These are phyloP conservation scores for Leccinum angustisporum DNA, from an alignment of 1,284 basidiomycete species.

Conservation along the genomic window DNA sequence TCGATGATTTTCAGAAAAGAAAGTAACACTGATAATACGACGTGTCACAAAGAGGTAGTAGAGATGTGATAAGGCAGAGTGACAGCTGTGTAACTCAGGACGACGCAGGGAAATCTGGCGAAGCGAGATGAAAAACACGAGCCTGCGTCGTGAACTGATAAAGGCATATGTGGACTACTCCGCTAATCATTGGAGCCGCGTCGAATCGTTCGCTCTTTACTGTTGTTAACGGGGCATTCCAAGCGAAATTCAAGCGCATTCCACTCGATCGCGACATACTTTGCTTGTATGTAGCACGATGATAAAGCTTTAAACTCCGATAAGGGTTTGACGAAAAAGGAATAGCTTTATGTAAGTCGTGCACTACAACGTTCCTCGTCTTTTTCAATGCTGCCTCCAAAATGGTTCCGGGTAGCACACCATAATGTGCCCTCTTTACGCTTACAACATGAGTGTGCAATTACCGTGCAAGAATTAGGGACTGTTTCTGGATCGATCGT, in stretches of 20 bases:
- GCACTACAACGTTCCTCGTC: background rate
- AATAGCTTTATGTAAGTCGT: too few relatives aligned
- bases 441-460: too few relatives aligned
- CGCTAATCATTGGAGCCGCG: background rate
- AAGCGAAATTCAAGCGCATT: background rate
- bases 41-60: background rate
- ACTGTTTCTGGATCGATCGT: too few relatives aligned
- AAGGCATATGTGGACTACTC: background rate
- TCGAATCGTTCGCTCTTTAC: background rate
- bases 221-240: background rate
- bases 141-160: background rate
- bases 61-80: background rate
- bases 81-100: background rate
- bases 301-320: too few relatives aligned
- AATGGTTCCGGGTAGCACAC: too few relatives aligned
- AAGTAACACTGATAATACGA: background rate
- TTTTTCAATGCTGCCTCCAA: background rate
- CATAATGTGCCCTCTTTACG: too few relatives aligned
- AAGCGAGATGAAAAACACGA: background rate
- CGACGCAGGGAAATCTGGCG: background rate
- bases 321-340: too few relatives aligned
- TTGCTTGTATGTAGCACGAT: too few relatives aligned
- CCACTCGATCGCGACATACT: background rate
- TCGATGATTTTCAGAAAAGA: background rate
- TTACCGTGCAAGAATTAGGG: too few relatives aligned